A percentile compares a stretch with the other conserved stretches of the same genome.
Evolutionary conservation across 169 alveolate species (phyloP).

Genomic region (Plasmodium gaboni): DNA sequence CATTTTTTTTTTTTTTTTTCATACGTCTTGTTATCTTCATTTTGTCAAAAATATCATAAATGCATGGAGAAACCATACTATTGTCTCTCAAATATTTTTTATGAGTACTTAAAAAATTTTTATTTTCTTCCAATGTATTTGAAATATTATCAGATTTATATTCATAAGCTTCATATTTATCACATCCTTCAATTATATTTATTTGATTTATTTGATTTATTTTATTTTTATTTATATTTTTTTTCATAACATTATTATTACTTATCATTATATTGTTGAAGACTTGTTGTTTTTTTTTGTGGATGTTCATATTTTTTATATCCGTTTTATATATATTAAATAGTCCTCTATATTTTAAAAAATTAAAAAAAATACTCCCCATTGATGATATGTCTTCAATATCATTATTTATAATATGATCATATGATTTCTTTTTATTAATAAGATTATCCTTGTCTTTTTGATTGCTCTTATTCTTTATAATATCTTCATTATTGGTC

Average conservation of each 20-base stretch:
- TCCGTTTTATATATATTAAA: constrained; percentile 60
- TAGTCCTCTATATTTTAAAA: constrained; percentile 45
- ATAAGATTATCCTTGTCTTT: constrained; percentile 4
- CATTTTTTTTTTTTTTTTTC: too few species aligned
- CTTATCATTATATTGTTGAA: neutral
- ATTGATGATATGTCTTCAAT: neutral
- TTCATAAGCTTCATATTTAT: too few species aligned
- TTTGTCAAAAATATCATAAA: too few species aligned
- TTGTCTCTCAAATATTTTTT: too few species aligned
- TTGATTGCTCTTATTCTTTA: too few species aligned
- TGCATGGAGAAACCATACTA: too few species aligned
- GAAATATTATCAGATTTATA: too few species aligned
- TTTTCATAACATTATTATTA: neutral
- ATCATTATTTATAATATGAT: constrained; percentile 26
- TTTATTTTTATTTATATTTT: neutral
- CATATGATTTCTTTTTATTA: constrained; percentile 32
- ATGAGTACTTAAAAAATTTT: too few species aligned
- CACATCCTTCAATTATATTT: neutral
- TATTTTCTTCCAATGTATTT: too few species aligned
- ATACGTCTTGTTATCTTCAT: too few species aligned
- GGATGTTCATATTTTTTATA: constrained; percentile 17
- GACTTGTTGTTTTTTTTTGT: neutral
- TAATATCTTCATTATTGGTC: neutral
- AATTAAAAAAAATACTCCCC: constrained; percentile 13
- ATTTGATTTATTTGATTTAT: neutral